Evolutionary conservation across 352 stramenopile genomes (phyloP).

Genomic region (Phytophthora cajani): DNA sequence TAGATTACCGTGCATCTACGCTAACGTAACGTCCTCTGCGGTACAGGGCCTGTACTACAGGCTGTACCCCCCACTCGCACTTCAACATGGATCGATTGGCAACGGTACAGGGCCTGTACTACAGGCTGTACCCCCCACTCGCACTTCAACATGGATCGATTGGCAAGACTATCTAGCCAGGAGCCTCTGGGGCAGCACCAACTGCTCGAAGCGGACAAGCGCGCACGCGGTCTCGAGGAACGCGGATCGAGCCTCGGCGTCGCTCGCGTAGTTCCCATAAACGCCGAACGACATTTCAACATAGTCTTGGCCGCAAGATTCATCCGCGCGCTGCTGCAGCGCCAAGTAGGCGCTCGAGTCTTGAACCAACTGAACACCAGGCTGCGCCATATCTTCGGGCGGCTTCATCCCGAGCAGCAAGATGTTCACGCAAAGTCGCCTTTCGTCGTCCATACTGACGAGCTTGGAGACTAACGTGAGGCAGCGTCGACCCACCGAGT

Average conservation of each 20-base stretch:
- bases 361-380: constrained; percentile 29
- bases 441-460: constrained; percentile 21
- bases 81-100: constrained; percentile 8
- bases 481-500: constrained; percentile 26
- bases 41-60: too few relatives aligned
- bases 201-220: constrained; percentile 45
- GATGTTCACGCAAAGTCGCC: constrained; percentile 14
- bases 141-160: constrained; percentile 14
- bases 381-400: constrained; percentile 16
- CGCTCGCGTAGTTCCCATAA: constrained; percentile 23
- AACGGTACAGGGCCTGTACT: too few relatives aligned
- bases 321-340: constrained; percentile 24
- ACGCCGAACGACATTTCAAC: constrained; percentile 43
- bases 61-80: constrained; percentile 1
- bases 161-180: neutral
- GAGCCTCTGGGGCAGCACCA: constrained; percentile 28
- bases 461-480: constrained; percentile 37
- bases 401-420: constrained; percentile 32
- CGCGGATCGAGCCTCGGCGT: constrained; percentile 33
- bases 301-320: constrained; percentile 7
- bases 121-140: neutral
- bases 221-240: constrained; percentile 33
- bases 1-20: neutral
- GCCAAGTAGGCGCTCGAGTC: constrained; percentile 42
- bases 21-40: neutral